phyloP scores from a whole-genome alignment of 1,139 yeast species.

The Yamadazyma songkhlaensis region DNA sequence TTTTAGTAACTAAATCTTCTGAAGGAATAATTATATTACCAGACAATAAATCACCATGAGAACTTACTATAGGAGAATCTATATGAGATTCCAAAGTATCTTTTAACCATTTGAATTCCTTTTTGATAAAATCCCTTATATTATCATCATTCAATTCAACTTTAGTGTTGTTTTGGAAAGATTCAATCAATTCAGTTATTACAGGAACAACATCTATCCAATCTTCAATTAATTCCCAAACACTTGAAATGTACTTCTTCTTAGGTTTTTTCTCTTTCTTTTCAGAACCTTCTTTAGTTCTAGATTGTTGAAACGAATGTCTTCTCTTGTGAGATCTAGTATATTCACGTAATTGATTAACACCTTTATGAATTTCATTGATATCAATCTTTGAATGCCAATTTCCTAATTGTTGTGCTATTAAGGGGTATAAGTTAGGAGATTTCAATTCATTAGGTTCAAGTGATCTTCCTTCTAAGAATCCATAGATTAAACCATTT shows the following conservation, averaged over 20 bases:
- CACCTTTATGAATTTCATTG: conserved; percentile 48
- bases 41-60: conserved; percentile 70
- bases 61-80: conserved; percentile 56
- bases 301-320: conserved; percentile 8
- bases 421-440: conserved; percentile 48
- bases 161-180: conserved; percentile 34
- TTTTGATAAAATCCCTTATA: conserved; percentile 35
- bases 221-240: conserved; percentile 59
- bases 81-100: conserved; percentile 27
- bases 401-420: conserved; percentile 67
- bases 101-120: conserved; percentile 59
- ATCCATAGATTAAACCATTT: conserved; percentile 76
- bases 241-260: conserved; percentile 37
- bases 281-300: conserved; percentile 5
- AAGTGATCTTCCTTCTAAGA: conserved; percentile 61
- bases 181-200: conserved; percentile 37
- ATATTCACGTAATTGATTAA: conserved; percentile 42
- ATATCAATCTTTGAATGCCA: conserved; percentile 59
- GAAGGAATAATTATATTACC: conserved; percentile 70
- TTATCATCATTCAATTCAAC: conserved; percentile 23
- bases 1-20: conserved; percentile 17
- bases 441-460: conserved; percentile 54
- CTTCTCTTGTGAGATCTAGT: conserved; percentile 19
- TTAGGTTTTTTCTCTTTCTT: conserved; percentile 19
- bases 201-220: conserved; percentile 65